phyloP scores from a whole-genome alignment of 2,329 filamentous ascomycete genomes.

The Nannizziopsis arthrosporioides region DNA sequence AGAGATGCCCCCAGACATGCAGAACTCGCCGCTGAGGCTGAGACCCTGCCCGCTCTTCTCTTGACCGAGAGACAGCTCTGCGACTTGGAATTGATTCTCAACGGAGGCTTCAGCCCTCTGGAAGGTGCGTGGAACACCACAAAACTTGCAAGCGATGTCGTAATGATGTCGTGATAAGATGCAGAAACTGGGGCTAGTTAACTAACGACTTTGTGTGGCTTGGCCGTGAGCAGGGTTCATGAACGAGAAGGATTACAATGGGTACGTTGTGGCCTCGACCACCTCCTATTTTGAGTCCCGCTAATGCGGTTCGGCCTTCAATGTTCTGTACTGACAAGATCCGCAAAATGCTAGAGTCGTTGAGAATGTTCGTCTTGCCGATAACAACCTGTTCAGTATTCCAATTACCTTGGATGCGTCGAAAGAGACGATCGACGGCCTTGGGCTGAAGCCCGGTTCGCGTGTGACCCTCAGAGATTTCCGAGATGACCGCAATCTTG shows the following conservation, averaged over 20 bases:
- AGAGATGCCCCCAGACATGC: constrained; percentile 75
- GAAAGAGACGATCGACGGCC: constrained; percentile 59
- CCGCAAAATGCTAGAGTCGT: constrained; percentile 54
- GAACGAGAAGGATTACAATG: constrained; percentile 93
- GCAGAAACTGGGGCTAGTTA: constrained; percentile 9
- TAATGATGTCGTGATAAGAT: too few relatives aligned
- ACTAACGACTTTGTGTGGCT: constrained; percentile 19
- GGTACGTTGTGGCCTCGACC: constrained; percentile 40
- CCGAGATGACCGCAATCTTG: constrained; percentile 89
- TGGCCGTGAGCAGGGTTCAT: constrained; percentile 60
- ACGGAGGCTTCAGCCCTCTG: constrained; percentile 92
- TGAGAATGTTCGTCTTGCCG: constrained; percentile 69
- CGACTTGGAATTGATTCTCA: constrained; percentile 93
- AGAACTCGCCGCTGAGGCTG: constrained; percentile 71
- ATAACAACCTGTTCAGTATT: constrained; percentile 89
- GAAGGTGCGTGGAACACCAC: constrained; percentile 56
- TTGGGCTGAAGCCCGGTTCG: constrained; percentile 65
- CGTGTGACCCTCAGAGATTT: constrained; percentile 86
- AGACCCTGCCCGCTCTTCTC: constrained; percentile 69
- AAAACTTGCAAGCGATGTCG: background rate
- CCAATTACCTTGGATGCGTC: constrained; percentile 87
- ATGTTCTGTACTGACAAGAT: background rate
- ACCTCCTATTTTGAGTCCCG: background rate
- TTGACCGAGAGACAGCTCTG: constrained; percentile 92
- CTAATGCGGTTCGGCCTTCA: background rate